Evolutionary conservation across 805 yeast genomes (phyloP).

Genomic region (Saccharomycopsis schoenii): DNA sequence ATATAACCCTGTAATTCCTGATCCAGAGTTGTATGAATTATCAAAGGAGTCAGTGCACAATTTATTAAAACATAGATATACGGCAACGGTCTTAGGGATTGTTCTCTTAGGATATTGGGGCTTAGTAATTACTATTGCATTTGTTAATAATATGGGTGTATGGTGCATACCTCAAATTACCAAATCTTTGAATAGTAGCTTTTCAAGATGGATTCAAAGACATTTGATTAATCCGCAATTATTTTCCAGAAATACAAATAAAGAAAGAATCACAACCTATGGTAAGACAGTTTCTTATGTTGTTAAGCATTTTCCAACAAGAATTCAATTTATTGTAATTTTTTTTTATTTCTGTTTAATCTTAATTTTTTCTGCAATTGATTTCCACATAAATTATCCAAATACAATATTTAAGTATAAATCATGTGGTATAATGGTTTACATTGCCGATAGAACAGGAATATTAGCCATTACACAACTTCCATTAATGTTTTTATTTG

Average conservation of each 20-base stretch:
- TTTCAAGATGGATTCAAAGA: slow-evolving; percentile 25
- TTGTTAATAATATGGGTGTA: slow-evolving; percentile 23
- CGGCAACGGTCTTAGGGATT: slow-evolving; percentile 26
- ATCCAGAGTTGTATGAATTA: slow-evolving; percentile 20
- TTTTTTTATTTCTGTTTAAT: slow-evolving; percentile 23
- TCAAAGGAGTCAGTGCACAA: slow-evolving; percentile 25
- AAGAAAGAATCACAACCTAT: neutral
- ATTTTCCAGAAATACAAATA: slow-evolving; percentile 15
- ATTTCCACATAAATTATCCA: slow-evolving; percentile 23
- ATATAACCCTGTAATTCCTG: slow-evolving; percentile 24
- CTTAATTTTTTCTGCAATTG: slow-evolving; percentile 24
- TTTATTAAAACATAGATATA: slow-evolving; percentile 23
- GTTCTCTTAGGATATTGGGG: slow-evolving; percentile 28
- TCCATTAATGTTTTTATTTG: slow-evolving; percentile 28
- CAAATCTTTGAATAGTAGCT: slow-evolving; percentile 20
- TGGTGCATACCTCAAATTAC: slow-evolving; percentile 30
- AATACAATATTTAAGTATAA: slow-evolving; percentile 26
- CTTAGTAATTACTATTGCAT: slow-evolving; percentile 22
- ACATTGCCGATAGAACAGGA: slow-evolving; percentile 38
- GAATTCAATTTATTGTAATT: slow-evolving; percentile 27
- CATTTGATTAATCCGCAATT: slow-evolving; percentile 28
- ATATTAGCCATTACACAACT: slow-evolving; percentile 32
- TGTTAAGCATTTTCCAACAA: slow-evolving; percentile 25
- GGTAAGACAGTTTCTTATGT: slow-evolving; percentile 10
- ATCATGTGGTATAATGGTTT: slow-evolving; percentile 24